A percentile compares a stretch with the other conserved stretches of the same genome.
Conservation (phyloP, 1,139 yeast genomes). For the Candida frijolesensis region DNA sequence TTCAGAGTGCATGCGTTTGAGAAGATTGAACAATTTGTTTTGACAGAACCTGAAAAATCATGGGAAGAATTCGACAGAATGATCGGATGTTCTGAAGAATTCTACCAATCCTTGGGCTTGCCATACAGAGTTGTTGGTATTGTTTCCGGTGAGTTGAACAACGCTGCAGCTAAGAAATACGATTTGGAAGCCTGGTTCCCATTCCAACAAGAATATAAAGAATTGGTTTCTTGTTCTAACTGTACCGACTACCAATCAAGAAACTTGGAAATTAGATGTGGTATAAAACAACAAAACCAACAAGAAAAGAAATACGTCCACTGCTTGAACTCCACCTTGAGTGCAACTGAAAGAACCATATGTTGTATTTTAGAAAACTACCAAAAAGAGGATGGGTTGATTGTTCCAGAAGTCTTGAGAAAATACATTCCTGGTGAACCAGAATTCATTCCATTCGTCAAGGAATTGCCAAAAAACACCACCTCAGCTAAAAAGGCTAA, state of each 20-base stretch:
- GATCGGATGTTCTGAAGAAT: constrained; percentile 90
- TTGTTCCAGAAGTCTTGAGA: constrained; percentile 92
- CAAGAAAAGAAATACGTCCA: constrained; percentile 97
- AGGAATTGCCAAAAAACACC: constrained; percentile 92
- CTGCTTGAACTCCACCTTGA: constrained; percentile 94
- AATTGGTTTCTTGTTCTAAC: constrained; percentile 96
- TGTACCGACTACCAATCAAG: constrained; percentile 99
- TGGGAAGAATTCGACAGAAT: constrained; percentile 97
- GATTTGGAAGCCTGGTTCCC: constrained; percentile 99
- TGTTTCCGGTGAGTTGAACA: constrained; percentile 97
- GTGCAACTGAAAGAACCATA: constrained; percentile 97
- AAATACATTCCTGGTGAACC: constrained; percentile 98
- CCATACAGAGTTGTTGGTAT: constrained; percentile 98
- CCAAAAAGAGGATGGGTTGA: constrained; percentile 94
- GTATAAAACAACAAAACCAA: constrained; percentile 94
- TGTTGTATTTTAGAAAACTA: constrained; percentile 97
- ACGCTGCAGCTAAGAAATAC: constrained; percentile 98
- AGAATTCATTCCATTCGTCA: constrained; percentile 86
- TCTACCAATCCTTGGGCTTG: constrained; percentile 85
- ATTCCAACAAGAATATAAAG: constrained; percentile 97
- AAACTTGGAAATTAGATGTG: constrained; percentile 97
- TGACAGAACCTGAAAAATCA: constrained; percentile 97
- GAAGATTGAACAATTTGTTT: constrained; percentile 93
- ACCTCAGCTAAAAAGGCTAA: constrained; percentile 71
- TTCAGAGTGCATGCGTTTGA: constrained; percentile 99